Conservation (phyloP, 306 rosid genomes). For the Aeschynomene evenia region DNA sequence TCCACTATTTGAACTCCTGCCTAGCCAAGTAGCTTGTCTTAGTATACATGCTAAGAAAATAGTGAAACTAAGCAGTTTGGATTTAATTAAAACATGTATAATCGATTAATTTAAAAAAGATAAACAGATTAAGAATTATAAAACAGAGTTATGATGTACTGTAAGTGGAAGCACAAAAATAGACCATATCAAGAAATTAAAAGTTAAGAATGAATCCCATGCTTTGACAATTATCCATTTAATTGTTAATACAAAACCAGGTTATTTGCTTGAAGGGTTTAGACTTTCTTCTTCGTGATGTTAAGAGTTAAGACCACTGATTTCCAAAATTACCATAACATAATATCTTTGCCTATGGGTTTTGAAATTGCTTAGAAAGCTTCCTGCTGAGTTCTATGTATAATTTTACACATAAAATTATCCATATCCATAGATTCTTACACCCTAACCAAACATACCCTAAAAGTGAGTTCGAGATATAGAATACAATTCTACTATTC, state of each 20-base stretch:
- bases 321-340: background rate
- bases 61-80: slow-evolving; percentile 3
- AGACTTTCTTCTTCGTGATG: background rate
- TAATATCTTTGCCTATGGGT: background rate
- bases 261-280: background rate
- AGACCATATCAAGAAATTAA: background rate
- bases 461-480: background rate
- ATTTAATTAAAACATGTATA: background rate
- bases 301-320: background rate
- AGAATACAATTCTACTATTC: background rate
- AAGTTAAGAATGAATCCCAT: background rate
- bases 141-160: background rate
- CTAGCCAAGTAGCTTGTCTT: slow-evolving; percentile 48
- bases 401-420: no score
- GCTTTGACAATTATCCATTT: background rate
- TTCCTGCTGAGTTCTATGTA: no score
- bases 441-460: no score
- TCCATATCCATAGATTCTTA: no score
- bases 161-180: slow-evolving; percentile 1
- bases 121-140: background rate
- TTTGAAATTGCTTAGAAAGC: background rate
- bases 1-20: slow-evolving; percentile 96
- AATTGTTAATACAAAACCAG: background rate
- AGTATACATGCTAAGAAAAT: slow-evolving; percentile 28
- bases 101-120: background rate